phyloP scores from a whole-genome alignment of 2,329 filamentous ascomycete genomes.

The Aspergillus hiratsukae region DNA sequence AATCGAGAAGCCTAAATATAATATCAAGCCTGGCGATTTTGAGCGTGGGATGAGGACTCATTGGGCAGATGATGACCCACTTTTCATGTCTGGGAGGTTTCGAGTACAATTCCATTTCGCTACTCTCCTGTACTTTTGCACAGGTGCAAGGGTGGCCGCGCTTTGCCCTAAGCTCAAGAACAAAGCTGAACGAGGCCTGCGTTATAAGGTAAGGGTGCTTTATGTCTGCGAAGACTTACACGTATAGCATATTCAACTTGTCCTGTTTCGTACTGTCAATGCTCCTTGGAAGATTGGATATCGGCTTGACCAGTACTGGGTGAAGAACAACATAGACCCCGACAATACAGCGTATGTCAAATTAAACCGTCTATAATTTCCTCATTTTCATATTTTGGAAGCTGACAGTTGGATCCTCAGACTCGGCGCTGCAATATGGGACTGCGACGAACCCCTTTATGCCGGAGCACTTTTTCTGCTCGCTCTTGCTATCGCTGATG shows the following conservation, averaged over 20 bases:
- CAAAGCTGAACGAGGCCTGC: neutral
- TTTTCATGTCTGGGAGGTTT: slow-evolving; percentile 6
- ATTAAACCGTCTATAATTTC: neutral
- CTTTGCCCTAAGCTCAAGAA: slow-evolving; percentile 1
- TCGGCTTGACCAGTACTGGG: slow-evolving; percentile 2
- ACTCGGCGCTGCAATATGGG: slow-evolving; percentile 2
- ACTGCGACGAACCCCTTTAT: slow-evolving; percentile 2
- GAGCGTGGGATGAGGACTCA: slow-evolving; percentile 3
- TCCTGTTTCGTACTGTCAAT: slow-evolving; percentile 1
- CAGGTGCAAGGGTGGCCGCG: slow-evolving; percentile 1
- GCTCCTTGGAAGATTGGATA: slow-evolving; percentile 3
- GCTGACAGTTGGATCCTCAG: neutral
- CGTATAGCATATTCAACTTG: slow-evolving; percentile 3
- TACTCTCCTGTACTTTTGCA: slow-evolving; percentile 5
- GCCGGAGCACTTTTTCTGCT: neutral
- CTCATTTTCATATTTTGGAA: neutral
- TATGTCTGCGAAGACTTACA: neutral
- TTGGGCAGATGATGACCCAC: slow-evolving; percentile 4
- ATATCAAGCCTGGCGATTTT: slow-evolving; percentile 6
- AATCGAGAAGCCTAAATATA: slow-evolving; percentile 6
- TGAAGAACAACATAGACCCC: slow-evolving; percentile 2
- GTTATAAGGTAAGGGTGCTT: slow-evolving; percentile 2
- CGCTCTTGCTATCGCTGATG: neutral
- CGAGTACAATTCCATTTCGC: slow-evolving; percentile 7
- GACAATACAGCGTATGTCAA: neutral